Evolutionary conservation across 257 asterid genomes (phyloP).

Genomic region (Handroanthus guayacan): DNA sequence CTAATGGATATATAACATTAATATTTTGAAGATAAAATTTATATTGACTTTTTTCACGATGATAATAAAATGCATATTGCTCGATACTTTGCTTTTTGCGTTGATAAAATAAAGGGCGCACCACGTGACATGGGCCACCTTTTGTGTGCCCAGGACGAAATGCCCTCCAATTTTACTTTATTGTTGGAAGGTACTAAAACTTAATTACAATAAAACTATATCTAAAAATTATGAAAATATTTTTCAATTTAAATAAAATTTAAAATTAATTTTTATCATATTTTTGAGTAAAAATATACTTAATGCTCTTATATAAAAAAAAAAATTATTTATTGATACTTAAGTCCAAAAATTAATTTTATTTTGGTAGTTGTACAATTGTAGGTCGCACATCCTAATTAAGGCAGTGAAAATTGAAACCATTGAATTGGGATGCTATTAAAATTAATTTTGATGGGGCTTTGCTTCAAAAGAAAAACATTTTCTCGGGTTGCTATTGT

Average conservation of each 20-base stretch:
- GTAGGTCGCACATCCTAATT: too few relatives aligned
- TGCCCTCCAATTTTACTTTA: neutral
- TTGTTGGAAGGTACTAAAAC: neutral
- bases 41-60: neutral
- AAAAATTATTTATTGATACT: too few relatives aligned
- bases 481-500: too few relatives aligned
- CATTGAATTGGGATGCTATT: too few relatives aligned
- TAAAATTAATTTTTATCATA: neutral
- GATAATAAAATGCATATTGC: neutral
- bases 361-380: neutral
- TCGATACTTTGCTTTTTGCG: neutral
- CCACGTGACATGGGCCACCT: slow-evolving; percentile 15
- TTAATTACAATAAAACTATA: too few relatives aligned
- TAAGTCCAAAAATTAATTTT: neutral
- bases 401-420: too few relatives aligned
- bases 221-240: too few relatives aligned
- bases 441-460: too few relatives aligned
- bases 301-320: neutral
- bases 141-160: neutral
- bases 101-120: neutral
- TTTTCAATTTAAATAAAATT: too few relatives aligned
- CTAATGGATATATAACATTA: too few relatives aligned
- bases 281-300: neutral
- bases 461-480: too few relatives aligned
- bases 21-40: neutral